Base-by-base conservation (phyloP, 202 grass and related monocot species). In the Panicum hallii region DNA sequence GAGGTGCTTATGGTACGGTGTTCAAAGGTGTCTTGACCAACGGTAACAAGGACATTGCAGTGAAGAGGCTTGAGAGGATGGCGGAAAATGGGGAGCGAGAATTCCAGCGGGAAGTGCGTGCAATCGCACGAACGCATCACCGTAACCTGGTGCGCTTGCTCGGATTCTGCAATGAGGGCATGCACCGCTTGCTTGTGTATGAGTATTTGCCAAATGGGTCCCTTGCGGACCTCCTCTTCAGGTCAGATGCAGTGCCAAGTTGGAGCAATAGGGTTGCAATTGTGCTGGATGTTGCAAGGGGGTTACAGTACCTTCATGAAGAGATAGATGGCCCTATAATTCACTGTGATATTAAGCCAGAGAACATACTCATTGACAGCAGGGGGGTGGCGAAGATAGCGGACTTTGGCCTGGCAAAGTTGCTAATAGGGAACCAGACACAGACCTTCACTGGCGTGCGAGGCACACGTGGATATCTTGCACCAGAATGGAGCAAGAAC, bases 331-430 rank as follows among this genome's bases (percentile, higher is more conserved):
- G 26, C 16, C 82, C 67, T 9, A 90, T 94, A 86, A 90, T 94
- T 80, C 90, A 94, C 36, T 92, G 89, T 80, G 90, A 94, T 48
- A 89, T 94, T 63, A 94, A 94, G 40, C 92, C 84, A 0, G 84
- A 91, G 81, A 91, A 94, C 58, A 87, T 91, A 70, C 87, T 91
- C 46, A 71, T 94, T 6, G 84, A 91, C 28, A 47, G 26, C 43
- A 64, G 38, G 8, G 74, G 55, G 4, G 17, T 40, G 7, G 91
- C 82, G 3, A 93, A 87, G 85, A 85, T 93, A 28, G 53, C 82
- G 5, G 88, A 87, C 63, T 90, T 90, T 83, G 79, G 84, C 11
- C 49, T 80, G 3, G 62, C 84, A 4, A 88, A 82, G 74, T 57
- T 91, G 30, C 70, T 89, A 4, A 82, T 85, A 5, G 50, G 79